These are phyloP conservation scores for Scopulariopsis brevicaulis DNA, from an alignment of 2,329 filamentous ascomycete species.

Conservation along the genomic window DNA sequence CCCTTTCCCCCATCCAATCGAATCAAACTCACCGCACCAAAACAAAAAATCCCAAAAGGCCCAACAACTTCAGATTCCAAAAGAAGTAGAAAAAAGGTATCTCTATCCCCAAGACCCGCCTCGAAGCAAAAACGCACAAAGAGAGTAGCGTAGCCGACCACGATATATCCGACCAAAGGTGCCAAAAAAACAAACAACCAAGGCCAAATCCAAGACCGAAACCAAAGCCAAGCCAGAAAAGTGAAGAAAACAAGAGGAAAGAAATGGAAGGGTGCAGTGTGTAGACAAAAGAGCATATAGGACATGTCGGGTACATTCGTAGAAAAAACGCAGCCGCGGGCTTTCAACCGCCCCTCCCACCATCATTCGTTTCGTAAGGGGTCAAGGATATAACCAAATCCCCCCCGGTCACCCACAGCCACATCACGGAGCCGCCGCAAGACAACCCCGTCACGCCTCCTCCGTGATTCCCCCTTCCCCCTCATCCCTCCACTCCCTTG, in stretches of 20 bases:
- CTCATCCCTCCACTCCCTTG: conserved; percentile 84
- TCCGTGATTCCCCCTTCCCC: conserved; percentile 57
- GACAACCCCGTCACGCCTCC: conserved; percentile 30
- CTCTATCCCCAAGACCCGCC: neutral
- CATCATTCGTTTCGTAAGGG: neutral
- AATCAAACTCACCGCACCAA: neutral
- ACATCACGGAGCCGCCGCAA: neutral
- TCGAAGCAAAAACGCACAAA: neutral
- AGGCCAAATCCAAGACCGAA: neutral
- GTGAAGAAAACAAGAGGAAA: neutral
- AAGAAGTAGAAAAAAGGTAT: conserved; percentile 5
- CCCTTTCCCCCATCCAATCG: neutral
- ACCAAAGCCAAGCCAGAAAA: conserved; percentile 1
- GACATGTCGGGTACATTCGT: neutral
- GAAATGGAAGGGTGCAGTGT: neutral
- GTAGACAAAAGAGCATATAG: conserved; percentile 1
- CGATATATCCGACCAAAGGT: no score
- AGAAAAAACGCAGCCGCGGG: neutral
- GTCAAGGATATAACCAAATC: neutral
- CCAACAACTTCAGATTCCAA: no score
- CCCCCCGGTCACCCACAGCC: no score
- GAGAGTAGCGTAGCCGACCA: no score
- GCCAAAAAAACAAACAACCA: neutral
- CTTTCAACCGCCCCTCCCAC: neutral
- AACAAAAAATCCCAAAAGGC: neutral